Evolutionary conservation across 164 flowering plant genomes (phyloP), one percentile per base, ranked within the genome.

Genomic region (Hamamelis virginiana): DNA sequence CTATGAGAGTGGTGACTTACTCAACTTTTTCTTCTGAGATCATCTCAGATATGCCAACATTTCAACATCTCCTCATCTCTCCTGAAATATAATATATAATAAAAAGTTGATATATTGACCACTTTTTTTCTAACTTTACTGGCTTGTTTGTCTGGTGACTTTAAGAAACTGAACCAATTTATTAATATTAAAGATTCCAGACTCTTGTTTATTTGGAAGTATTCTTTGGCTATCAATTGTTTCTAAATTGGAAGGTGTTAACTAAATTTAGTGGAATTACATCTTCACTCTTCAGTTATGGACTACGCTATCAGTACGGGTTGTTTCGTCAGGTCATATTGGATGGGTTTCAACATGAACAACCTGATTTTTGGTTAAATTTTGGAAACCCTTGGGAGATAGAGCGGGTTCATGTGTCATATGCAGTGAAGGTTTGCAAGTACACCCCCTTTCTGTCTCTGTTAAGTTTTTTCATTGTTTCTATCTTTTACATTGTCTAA

Each of bases 371-470:
- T 52, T 86, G 90, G 90, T 72, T 86, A 33, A 82, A 86, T 57
- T 82, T 86, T 75, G 87, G 90, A 51, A 86, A 86, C 62, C 87
- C 87, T 46, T 86, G 88, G 90, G 88, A 86, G 69, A 83, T 83
- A 72, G 86, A 81, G 78, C 81, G 90, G 59, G 73, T 83, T 75
- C 84, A 84, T 74, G 82, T 84, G 33, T 75, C 88, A 21, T 84
- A 84, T 63, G 55, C 81, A 33, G 88, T 86, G 73, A 86, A 84
- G 86, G 87, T 82, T 62, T 80, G 74, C 67, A 65, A 70, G 64
- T 65, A 64, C 50, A 65, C 48, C 43, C 16, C 56, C 12, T 10
- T 60, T 64, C 50, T 58, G 3, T 80, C 44, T 57, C 16, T 55
- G 8, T 19, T 15, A 28, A 46, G 9, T 57, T 51, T 22, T 51